Evolutionary conservation across 1,139 yeast genomes (phyloP).

Genomic region (Hyphopichia buzzinii): DNA sequence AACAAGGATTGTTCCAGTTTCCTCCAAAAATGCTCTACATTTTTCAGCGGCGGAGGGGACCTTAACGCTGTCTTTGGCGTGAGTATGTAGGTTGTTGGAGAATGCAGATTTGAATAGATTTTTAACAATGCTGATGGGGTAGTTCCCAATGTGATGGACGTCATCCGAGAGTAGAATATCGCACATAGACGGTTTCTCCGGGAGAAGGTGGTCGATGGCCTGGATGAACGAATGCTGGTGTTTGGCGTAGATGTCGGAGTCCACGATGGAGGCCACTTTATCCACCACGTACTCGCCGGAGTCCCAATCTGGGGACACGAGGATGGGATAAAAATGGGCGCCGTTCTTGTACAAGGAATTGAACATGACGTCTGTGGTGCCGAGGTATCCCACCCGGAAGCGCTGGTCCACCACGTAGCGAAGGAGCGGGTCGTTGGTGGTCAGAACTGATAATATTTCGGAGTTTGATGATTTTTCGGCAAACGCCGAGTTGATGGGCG

Average conservation of each 20-base stretch:
- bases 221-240: slow-evolving; percentile 74
- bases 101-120: background rate
- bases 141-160: slow-evolving; percentile 2
- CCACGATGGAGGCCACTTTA: slow-evolving; percentile 51
- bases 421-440: slow-evolving; percentile 16
- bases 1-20: slow-evolving; percentile 30
- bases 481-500: slow-evolving; percentile 87
- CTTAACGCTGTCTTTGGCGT: slow-evolving; percentile 5
- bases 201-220: slow-evolving; percentile 57
- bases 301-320: slow-evolving; percentile 29
- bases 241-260: slow-evolving; percentile 62
- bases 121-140: slow-evolving; percentile 1
- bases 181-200: slow-evolving; percentile 43
- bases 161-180: slow-evolving; percentile 26
- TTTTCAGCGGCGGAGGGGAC: slow-evolving; percentile 16
- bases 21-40: slow-evolving; percentile 29
- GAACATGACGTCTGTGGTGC: slow-evolving; percentile 24
- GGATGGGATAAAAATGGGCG: slow-evolving; percentile 22
- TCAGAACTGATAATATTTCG: slow-evolving; percentile 17
- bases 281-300: slow-evolving; percentile 44
- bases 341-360: slow-evolving; percentile 27
- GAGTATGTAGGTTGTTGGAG: background rate
- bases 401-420: slow-evolving; percentile 37
- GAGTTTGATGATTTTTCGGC: slow-evolving; percentile 35
- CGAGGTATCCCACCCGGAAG: slow-evolving; percentile 35